These are phyloP conservation scores for Aureobasidium sp. DNA, from an alignment of 2,329 filamentous ascomycete genomes.

Conservation along the genomic window DNA sequence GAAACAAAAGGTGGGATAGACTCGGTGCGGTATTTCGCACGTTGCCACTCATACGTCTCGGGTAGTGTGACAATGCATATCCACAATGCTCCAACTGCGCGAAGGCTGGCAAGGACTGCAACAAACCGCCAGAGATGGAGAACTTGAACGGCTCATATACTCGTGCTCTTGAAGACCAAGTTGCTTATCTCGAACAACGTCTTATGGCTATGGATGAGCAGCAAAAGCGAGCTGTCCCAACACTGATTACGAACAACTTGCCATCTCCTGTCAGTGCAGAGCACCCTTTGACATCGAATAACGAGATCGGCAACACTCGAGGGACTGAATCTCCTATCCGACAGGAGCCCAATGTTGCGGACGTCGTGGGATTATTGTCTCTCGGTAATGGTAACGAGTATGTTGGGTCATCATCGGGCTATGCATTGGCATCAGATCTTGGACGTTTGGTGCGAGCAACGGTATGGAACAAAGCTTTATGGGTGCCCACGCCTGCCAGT, in stretches of 20 bases:
- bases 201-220: neutral
- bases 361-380: neutral
- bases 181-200: neutral
- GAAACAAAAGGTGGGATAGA: neutral
- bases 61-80: slow-evolving; percentile 6
- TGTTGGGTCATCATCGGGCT: slow-evolving; percentile 6
- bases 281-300: neutral
- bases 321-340: neutral
- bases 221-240: neutral
- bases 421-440: neutral
- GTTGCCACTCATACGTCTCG: neutral
- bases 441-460: slow-evolving; percentile 4
- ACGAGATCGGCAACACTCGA: neutral
- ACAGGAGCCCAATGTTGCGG: neutral
- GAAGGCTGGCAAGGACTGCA: neutral
- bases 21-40: neutral
- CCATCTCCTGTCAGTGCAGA: neutral
- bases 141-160: neutral
- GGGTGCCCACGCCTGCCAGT: neutral
- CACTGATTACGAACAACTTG: no score
- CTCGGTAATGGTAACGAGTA: neutral
- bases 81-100: slow-evolving; percentile 7
- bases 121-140: slow-evolving; percentile 3
- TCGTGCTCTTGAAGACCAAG: slow-evolving; percentile 3
- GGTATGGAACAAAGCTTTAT: slow-evolving; percentile 14